A percentile compares a stretch with the other conserved stretches of the same genome.
Evolutionary conservation across 1,284 basidiomycete genomes (phyloP).

Genomic region (Austroboletus olivaceoglutinosus): DNA sequence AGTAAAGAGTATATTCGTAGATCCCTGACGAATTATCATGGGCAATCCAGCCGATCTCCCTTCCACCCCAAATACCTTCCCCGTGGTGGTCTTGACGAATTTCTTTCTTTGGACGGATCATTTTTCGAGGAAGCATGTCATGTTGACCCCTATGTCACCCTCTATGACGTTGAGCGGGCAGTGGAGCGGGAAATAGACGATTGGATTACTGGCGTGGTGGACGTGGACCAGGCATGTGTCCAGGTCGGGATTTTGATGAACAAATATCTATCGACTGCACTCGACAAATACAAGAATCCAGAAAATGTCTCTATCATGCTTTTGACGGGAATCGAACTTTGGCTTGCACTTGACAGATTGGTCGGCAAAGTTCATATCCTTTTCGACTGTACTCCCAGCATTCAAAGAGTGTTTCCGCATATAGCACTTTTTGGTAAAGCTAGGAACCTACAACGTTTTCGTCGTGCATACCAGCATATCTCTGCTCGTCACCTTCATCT

Average conservation of each 20-base stretch:
- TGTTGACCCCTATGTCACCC: slow-evolving; percentile 18
- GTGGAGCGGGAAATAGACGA: slow-evolving; percentile 1
- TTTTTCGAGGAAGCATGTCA: slow-evolving; percentile 17
- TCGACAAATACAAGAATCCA: neutral
- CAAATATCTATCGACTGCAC: neutral
- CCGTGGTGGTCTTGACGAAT: slow-evolving; percentile 15
- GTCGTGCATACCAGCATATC: slow-evolving; percentile 33
- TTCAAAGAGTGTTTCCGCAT: slow-evolving; percentile 26
- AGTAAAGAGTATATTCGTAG: slow-evolving; percentile 25
- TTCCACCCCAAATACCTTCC: neutral
- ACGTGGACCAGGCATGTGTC: slow-evolving; percentile 14
- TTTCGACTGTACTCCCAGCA: slow-evolving; percentile 47
- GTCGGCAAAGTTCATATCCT: slow-evolving; percentile 30
- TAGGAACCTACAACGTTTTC: slow-evolving; percentile 28
- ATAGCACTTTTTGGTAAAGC: neutral
- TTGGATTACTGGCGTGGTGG: slow-evolving; percentile 6
- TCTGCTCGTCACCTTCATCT: neutral
- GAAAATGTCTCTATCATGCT: slow-evolving; percentile 30
- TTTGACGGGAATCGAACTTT: slow-evolving; percentile 43
- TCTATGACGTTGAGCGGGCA: slow-evolving; percentile 28
- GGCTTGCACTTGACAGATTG: slow-evolving; percentile 44
- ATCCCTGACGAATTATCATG: neutral
- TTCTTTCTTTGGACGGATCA: slow-evolving; percentile 14
- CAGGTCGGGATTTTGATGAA: neutral
- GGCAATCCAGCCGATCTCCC: too few species aligned